Evolutionary conservation across 2,329 filamentous ascomycete species (phyloP), one percentile per base, ranked within the genome.

Genomic region (Aureobasidium vineae): DNA sequence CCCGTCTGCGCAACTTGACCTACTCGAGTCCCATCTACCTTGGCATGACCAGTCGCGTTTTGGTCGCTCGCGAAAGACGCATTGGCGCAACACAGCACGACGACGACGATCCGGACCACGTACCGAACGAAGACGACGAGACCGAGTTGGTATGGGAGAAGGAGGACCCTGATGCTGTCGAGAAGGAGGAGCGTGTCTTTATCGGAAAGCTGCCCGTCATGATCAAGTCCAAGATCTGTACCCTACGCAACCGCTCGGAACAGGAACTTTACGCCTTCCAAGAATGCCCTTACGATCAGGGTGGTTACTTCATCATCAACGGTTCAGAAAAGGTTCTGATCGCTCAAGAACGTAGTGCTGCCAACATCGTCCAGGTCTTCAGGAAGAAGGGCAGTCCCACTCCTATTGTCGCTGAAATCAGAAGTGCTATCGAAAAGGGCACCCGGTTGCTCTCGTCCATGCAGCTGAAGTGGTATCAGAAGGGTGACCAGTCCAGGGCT

Each of bases 271-370:
- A 96, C 76, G 84, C 90, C 54, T 88, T 96, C 78, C 97, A 97
- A 75, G 95, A 99, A 79, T 99, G 95, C 72, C 95, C 95, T 0
- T 99, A 97, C 77, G 95, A 99, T 75, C 95, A 97, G 75, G 95
- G 95, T 71, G 95, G 95, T 71, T 99, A 99, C 79, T 99, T 99
- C 75, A 92, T 99, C 73, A 99, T 99, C 84, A 99, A 99, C 80
- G 95, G 95, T 50, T 96, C 91, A 78, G 95, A 99, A 77, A 99
- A 99, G 83, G 95, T 99, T 26, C 81, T 99, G 72, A 99, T 99
- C 73, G 95, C 95, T 1, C 95, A 99, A 77, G 95, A 99, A 79
- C 90, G 95, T 69, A 97, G 93, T 76, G 95, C 95, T 47, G 95
- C 94, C 75, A 99, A 99, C 75, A 99, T 98, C 67, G 95, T 99